Base-by-base conservation (phyloP, 2,329 filamentous ascomycete genomes). In the Scopulariopsis brevicaulis region DNA sequence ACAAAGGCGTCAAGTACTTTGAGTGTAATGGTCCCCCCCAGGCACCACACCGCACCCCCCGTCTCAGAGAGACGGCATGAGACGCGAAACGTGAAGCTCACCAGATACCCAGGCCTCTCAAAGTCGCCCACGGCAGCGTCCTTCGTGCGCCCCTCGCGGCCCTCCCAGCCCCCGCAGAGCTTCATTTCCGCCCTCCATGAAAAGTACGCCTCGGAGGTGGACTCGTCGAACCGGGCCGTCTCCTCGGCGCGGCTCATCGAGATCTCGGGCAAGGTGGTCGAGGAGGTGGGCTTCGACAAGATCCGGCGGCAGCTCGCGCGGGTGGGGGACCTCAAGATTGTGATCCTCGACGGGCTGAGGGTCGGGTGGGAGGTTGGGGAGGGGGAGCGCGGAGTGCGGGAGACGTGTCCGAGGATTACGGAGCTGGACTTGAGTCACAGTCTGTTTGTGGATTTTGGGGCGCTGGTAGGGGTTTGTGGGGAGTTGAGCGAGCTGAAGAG, bases 201-300 rank as follows among this genome's bases (percentile, higher is more conserved):
- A 64, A 99, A 96, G 74, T 99, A 99, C 69, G 89, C 86, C 3
- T 80, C 84, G 2, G 81, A 86, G 59, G 69, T 73, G 15, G 65
- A 58, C 35, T 34, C 53, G 7, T 37, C 50, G 5, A 61, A 59
- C 3, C 22, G 28, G 1, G 48, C 60, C 8, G 64, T 64, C 34
- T 60, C 65, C 7, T 67, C 64, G 10, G 64, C 65, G 1, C 40
- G 50, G 55, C 77, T 82, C 54, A 87, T 96, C 61, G 73, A 77
- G 58, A 86, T 78, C 78, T 96, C 77, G 73, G 89, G 71, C 43
- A 97, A 97, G 72, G 81, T 92, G 20, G 93, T 90, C 5, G 88
- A 97, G 73, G 93, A 97, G 73, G 83, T 97, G 37, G 94, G 94
- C 34, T 97, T 97, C 64, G 91, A 96, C 64, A 96, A 96, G 76